Evolutionary conservation across 208 protist species (phyloP), one percentile per base, ranked within the genome.

Genomic region (Crithidia thermophila): DNA sequence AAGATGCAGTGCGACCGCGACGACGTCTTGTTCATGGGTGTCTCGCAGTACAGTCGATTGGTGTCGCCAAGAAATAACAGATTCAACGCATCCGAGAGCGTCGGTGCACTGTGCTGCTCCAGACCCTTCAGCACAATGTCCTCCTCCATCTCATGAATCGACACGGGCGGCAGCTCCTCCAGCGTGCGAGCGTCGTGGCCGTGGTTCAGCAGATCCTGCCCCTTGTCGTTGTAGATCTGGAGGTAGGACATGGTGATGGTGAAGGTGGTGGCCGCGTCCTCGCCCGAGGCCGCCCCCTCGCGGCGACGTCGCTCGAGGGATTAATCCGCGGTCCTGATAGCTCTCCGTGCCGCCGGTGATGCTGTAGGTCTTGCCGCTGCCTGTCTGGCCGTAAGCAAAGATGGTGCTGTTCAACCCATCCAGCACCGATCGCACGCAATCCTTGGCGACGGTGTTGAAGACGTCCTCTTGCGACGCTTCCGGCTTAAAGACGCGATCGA

Each of bases 1-100:
- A 98, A 93, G 53, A 97, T 68, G 67, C 94, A 94, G 72, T 98
- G 96, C 55, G 94, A 98, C 16, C 96, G 85, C 9, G 90, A 97
- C 20, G 93, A 97, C 1, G 82, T 91, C 51, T 85, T 92, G 78
- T 98, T 98, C 93, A 98, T 97, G 13, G 85, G 79, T 13, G 95
- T 98, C 50, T 94, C 82, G 60, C 87, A 93, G 69, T 91, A 93
- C 51, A 93, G 68, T 10, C 93, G 82, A 45, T 94, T 91, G 10
- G 88, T 94, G 70, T 94, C 87, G 31, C 90, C 93, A 42, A 96
- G 80, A 49, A 93, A 91, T n/a, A 96, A 63, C 21, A 93, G 72
- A 43, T 93, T 88, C 2, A 95, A 69, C 23, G 91, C 93, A 39
- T 93, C 89, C 23, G 78, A 60, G n/a, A 94, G 42, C 1, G 77